Conservation (phyloP, 2,329 filamentous ascomycete genomes). For the Hypoxylon sp. region DNA sequence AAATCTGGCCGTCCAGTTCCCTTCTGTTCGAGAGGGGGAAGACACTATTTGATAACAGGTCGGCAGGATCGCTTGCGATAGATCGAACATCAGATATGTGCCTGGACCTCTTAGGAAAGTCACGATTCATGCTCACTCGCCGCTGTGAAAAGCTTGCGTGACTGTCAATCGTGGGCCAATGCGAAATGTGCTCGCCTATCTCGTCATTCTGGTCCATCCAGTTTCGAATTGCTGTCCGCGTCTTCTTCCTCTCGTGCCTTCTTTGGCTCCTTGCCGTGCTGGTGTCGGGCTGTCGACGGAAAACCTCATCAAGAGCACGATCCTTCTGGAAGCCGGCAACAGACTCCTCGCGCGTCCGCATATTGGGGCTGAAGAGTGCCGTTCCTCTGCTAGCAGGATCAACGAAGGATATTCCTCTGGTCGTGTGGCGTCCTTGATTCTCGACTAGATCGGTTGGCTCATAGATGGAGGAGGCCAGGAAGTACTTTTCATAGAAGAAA, state of each 20-base stretch:
- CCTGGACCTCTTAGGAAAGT: slow-evolving; percentile 56
- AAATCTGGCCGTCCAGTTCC: slow-evolving; percentile 47
- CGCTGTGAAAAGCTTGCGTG: slow-evolving; percentile 57
- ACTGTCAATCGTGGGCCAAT: slow-evolving; percentile 60
- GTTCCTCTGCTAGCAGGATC: slow-evolving; percentile 64
- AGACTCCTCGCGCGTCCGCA: slow-evolving; percentile 82
- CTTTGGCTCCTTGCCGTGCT: slow-evolving; percentile 66
- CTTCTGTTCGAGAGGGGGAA: slow-evolving; percentile 42
- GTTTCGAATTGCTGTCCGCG: slow-evolving; percentile 81
- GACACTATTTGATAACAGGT: slow-evolving; percentile 59
- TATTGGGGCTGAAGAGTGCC: slow-evolving; percentile 75
- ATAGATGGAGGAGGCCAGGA: slow-evolving; percentile 78
- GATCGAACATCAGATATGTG: slow-evolving; percentile 66
- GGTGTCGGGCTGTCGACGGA: slow-evolving; percentile 74
- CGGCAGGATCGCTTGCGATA: slow-evolving; percentile 69
- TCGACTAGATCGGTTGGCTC: slow-evolving; percentile 89
- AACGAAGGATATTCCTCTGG: slow-evolving; percentile 62
- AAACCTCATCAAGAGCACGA: slow-evolving; percentile 88
- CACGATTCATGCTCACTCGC: slow-evolving; percentile 61
- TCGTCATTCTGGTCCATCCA: slow-evolving; percentile 84
- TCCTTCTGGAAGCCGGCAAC: slow-evolving; percentile 90
- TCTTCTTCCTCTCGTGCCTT: slow-evolving; percentile 72
- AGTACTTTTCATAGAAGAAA: slow-evolving; percentile 83
- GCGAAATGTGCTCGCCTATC: slow-evolving; percentile 54
- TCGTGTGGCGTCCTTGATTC: slow-evolving; percentile 62